Evolutionary conservation across 2,329 filamentous ascomycete species (phyloP).

Genomic region (Xylariaceae sp.): DNA sequence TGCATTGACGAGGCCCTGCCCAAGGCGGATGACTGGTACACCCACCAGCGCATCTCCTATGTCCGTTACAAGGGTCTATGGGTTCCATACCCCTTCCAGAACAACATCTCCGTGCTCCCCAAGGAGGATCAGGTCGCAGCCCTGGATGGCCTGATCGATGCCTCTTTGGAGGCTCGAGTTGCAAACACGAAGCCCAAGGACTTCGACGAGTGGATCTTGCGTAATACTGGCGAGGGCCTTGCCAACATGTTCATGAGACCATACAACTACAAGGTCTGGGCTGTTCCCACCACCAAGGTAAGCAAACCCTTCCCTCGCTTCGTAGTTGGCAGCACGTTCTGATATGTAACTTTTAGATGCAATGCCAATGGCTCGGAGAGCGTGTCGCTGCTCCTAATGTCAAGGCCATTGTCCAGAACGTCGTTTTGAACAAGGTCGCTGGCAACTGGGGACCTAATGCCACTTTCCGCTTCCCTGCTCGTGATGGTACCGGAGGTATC

Average conservation of each 20-base stretch:
- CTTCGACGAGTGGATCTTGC: constrained; percentile 98
- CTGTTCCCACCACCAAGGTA: constrained; percentile 95
- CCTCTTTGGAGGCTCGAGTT: constrained; percentile 83
- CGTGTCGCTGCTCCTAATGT: constrained; percentile 95
- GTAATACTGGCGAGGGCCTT: constrained; percentile 86
- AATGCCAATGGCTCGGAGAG: constrained; percentile 98
- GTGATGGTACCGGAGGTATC: constrained; percentile 95
- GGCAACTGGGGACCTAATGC: constrained; percentile 98
- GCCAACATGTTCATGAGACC: constrained; percentile 98
- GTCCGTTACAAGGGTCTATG: constrained; percentile 95
- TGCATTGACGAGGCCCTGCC: constrained; percentile 96
- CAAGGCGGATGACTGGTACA: constrained; percentile 93
- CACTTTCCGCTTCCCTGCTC: constrained; percentile 96
- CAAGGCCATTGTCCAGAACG: constrained; percentile 91
- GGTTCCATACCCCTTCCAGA: constrained; percentile 99
- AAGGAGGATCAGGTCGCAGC: constrained; percentile 96
- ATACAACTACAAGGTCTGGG: constrained; percentile 99
- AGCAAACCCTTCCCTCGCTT: constrained; percentile 27
- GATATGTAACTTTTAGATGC: constrained; percentile 69
- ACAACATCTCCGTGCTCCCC: constrained; percentile 98
- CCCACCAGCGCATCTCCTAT: constrained; percentile 97
- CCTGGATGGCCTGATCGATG: constrained; percentile 95
- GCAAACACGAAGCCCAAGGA: constrained; percentile 90
- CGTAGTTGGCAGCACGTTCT: neutral
- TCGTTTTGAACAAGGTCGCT: constrained; percentile 93